Evolutionary conservation across 352 stramenopile species (phyloP), one percentile per base, ranked within the genome.

Genomic region (Achlya hypogyna): DNA sequence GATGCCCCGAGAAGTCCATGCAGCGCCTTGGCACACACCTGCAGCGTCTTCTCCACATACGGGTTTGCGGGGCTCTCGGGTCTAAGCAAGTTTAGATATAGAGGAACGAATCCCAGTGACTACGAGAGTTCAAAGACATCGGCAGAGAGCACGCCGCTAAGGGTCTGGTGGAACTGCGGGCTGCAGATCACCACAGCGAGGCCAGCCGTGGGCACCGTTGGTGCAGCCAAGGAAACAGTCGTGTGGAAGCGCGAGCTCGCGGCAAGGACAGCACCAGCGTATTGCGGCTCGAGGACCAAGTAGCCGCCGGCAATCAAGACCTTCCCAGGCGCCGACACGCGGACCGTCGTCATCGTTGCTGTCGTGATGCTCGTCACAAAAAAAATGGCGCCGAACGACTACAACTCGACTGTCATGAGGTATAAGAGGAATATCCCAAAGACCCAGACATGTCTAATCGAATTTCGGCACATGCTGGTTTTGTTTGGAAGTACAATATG

Each of bases 241-340:
- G 88, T 84, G 75, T 98, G 87, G 74, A 99, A 98, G 47, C 95
- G 83, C 34, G 95, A 92, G 8, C 91, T 96, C 14, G 86, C 89
- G 5, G 91, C 86, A 23, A 99, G 56, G 42, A 98, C 93, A 0
- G 98, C 73, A 0, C 95, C 96, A 5, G 78, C 63, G 74, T 97
- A 95, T 4, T 81, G 71, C 23, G 87, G 80, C 68, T 99, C 89
- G 29, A 99, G 79, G 29, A 99, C 89, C 14, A 98, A 73, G 75
- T 98, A 99, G 0, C 96, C 96, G 35, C 96, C 96, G 8, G 91
- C 95, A 47, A 99, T 73, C 35, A 99, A 78, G 53, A 98, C 89
- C 74, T 99, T 99, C n/a, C 96, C 96, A 5, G 96, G 96, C 40
- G 91, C 93, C 43, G 93, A 98, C 43, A 98, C 91, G 60, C 82